A percentile compares a stretch with the other conserved stretches of the same genome.
These are phyloP conservation scores for Arctium minus DNA, from an alignment of 129 eudicot genomes.

Conservation along the genomic window DNA sequence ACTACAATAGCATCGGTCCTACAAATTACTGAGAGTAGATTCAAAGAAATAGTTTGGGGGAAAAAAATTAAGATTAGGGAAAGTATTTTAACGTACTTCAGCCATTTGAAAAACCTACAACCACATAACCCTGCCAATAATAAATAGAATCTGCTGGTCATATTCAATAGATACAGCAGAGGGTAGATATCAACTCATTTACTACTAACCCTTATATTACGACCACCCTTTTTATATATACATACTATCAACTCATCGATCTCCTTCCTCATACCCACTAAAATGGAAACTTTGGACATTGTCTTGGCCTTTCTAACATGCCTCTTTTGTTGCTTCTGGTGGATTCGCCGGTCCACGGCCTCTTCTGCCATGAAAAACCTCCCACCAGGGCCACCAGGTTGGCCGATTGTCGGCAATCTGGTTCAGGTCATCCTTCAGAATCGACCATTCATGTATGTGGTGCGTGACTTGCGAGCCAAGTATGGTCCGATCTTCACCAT, in stretches of 20 bases:
- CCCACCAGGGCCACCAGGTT: slow-evolving; percentile 95
- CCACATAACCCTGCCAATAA: slow-evolving; percentile 14
- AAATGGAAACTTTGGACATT: slow-evolving; percentile 58
- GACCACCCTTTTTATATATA: not conserved
- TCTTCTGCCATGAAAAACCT: slow-evolving; percentile 38
- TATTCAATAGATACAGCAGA: slow-evolving; percentile 32
- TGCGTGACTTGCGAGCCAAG: slow-evolving; percentile 65
- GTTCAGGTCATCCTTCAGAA: slow-evolving; percentile 80
- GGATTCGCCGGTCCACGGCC: slow-evolving; percentile 41
- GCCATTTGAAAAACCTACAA: slow-evolving; percentile 3
- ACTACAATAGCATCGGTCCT: too few species aligned
- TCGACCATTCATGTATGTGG: slow-evolving; percentile 72
- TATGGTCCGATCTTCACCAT: slow-evolving; percentile 96
- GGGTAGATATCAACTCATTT: slow-evolving; percentile 47
- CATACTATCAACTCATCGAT: not conserved
- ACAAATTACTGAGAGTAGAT: not conserved
- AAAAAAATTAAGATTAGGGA: not conserved
- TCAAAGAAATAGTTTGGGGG: too few species aligned
- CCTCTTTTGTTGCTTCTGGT: slow-evolving; percentile 55
- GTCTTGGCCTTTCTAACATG: slow-evolving; percentile 26
- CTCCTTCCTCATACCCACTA: slow-evolving; percentile 4
- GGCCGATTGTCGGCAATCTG: slow-evolving; percentile 91
- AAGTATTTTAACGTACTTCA: slow-evolving; percentile 1
- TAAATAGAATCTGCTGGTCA: slow-evolving; percentile 16
- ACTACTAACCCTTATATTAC: slow-evolving; percentile 16